Base-by-base conservation (phyloP, 2,329 filamentous ascomycete genomes). In the Hysterium pulicare region DNA sequence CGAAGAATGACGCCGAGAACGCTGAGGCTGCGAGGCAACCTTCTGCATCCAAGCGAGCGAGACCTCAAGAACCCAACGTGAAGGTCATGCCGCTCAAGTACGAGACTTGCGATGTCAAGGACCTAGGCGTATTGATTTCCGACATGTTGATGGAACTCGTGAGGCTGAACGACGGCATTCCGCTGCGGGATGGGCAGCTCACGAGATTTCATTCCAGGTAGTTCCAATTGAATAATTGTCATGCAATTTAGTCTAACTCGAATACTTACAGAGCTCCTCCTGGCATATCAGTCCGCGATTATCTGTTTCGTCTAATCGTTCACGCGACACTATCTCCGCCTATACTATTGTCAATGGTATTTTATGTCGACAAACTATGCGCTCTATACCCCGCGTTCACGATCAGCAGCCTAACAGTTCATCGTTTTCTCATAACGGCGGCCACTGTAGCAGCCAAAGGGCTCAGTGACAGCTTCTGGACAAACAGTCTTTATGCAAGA, bases 141-240 rank as follows among this genome's bases (percentile, higher is more conserved):
- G 88, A 94, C 60, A 97, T 98, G 93, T 77, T 98, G 36, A 84
- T 90, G 67, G 93, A 98, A 69, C 74, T 98, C 36, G 95, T 98
- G 53, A 83, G 87, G 48, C 87, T 91, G 49, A 98, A 98, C 59
- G 93, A 98, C 65, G 79, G 79, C 37, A 82, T 93, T 49, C 90
- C 91, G 35, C 79, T 96, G 42, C 83, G 85, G 55, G 87, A 88
- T 52, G 90, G 88, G 24, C 86, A 88, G 24, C 76, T 98, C 42
- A 98, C 93, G 38, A 81, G 93, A 41, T 98, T 98, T 66, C 93
- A 98, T 68, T 97, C 90, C 33, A 84, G 90, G 86, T 89, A 76
- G 46, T 70, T 44, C 37, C 30, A 9, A 20, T n/a, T 21, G 13
- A 11, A 17, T 11, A 23, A 7, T 13, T n/a, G n/a, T 30, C 22